Evolutionary conservation across 345 rosid species (phyloP), one percentile per base, ranked within the genome.

Genomic region (Chamaenerion angustifolium): DNA sequence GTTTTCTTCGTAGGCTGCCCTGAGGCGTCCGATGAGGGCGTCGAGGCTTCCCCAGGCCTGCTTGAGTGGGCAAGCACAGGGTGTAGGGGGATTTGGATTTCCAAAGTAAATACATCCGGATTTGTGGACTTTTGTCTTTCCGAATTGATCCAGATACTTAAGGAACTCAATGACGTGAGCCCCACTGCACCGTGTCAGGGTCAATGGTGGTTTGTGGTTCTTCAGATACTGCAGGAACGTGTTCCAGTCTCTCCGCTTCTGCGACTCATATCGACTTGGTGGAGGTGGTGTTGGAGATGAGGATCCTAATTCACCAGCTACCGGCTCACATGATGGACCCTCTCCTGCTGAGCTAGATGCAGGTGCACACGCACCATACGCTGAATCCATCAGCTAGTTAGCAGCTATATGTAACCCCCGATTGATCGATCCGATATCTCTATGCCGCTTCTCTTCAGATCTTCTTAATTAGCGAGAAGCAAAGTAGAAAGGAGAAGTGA

Each of bases 1-100:
- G 62, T 80, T 80, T 68, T 86, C 95, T 55, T 86, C 95, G 25
- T 82, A 86, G 14, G 95, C 95, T 0, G 95, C 95, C 57, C 95
- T 66, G 12, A 85, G 83, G 70, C 95, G 59, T 23, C 95, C 95
- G 40, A 86, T 86, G 57, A 86, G 81, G 25, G 95, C 95, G 52
- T 85, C 95, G 12, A 85, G 90, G 57, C 88, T 79, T 23, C 95
- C 92, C 95, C 95, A 85, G 46, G 95, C 95, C 68, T 85, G 95
- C 46, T 84, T 66, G 4, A 82, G 75, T 0, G 95, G 92, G 46
- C 95, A 86, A 4, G 88, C 71, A 56, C 95, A 86, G 49, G 95
- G 92, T n/a, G 85, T 92, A 8, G 95, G 95, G 0, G 95, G 95
- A 52, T 82, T 88, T 0, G 95, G 95, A 63, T 80, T 83, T 0